Base-by-base conservation (phyloP, 805 yeast genomes). In the Hemisphaericaspora nanyangensis region DNA sequence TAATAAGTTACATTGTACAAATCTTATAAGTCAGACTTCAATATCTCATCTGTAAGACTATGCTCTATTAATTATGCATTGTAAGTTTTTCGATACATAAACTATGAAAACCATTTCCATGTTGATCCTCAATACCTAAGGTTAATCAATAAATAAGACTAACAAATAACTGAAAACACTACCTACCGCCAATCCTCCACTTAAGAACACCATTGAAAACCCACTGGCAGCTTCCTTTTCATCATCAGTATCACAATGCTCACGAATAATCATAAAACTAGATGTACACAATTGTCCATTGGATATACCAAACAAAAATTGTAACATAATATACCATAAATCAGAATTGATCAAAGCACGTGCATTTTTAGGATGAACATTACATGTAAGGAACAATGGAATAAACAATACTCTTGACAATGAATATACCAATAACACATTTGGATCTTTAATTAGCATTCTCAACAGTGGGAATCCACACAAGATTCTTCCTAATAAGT, bases 181-280 rank as follows among this genome's bases (percentile, higher is more conserved):
- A 4, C 99, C 99, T 2, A 72, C 65, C 0, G 93, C 79, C 36
- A 91, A 70, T 0, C 96, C 96, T 8, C 79, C 54, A 40, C 90
- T 80, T 37, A 90, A 74, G 48, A 87, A 79, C 17, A 90, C 78
- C 1, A 88, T 80, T 32, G 95, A 82, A 56, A 90, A 85, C 3
- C 97, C 97, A 32, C 96, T 96, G 1, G 98, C 96, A 0, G 96
- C 96, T 43, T 86, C 87, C 56, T 79, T 80, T 52, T 87, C 91
- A 16, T 73, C 72, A 25, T 79, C 86, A 1, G 72, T 70, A 24
- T 77, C 82, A 38, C 79, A 65, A 41, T 70, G 73, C 13, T 70
- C 65, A 0, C 85, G 81, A 2, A 88, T 84, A 34, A 72, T 73
- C 84, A 87, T 85, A 62, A 91, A 87, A 40, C 87, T 76, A 19